Conservation (phyloP, 2,329 filamentous ascomycete genomes). For the Hymenoscyphus salicellus region DNA sequence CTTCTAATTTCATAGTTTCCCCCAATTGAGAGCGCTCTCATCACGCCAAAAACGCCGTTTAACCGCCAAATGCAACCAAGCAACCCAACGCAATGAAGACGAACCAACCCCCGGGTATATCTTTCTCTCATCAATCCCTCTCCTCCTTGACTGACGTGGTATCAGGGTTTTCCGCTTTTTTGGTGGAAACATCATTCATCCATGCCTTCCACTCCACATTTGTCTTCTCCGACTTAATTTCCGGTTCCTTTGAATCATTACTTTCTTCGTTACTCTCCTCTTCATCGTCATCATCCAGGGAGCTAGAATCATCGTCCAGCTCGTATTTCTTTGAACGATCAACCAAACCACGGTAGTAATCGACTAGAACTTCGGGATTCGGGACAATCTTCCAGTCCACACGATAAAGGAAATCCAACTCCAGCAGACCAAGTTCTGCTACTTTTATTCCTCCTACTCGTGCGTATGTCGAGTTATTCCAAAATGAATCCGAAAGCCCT, state of each 20-base stretch:
- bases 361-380: constrained; percentile 85
- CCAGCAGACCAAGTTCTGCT: constrained; percentile 82
- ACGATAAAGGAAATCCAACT: constrained; percentile 87
- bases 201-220: constrained; percentile 33
- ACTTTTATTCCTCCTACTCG: constrained; percentile 89
- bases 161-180: constrained; percentile 11
- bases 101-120: constrained; percentile 21
- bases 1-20: not conserved
- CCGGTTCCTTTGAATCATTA: constrained; percentile 36
- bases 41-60: constrained; percentile 22
- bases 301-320: constrained; percentile 43
- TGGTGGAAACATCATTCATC: constrained; percentile 33
- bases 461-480: constrained; percentile 97
- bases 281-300: constrained; percentile 16
- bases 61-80: constrained; percentile 11
- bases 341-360: constrained; percentile 88
- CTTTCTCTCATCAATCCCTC: constrained; percentile 6
- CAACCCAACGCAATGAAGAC: constrained; percentile 18
- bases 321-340: constrained; percentile 58
- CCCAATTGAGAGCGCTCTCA: no score
- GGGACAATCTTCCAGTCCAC: constrained; percentile 98
- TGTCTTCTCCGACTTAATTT: constrained; percentile 32
- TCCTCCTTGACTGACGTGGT: constrained; percentile 6
- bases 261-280: constrained; percentile 34
- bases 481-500: constrained; percentile 92